Evolutionary conservation across 371 early-diverging fungal species (phyloP), one percentile per base, ranked within the genome.

Genomic region (Mortierella sp.): DNA sequence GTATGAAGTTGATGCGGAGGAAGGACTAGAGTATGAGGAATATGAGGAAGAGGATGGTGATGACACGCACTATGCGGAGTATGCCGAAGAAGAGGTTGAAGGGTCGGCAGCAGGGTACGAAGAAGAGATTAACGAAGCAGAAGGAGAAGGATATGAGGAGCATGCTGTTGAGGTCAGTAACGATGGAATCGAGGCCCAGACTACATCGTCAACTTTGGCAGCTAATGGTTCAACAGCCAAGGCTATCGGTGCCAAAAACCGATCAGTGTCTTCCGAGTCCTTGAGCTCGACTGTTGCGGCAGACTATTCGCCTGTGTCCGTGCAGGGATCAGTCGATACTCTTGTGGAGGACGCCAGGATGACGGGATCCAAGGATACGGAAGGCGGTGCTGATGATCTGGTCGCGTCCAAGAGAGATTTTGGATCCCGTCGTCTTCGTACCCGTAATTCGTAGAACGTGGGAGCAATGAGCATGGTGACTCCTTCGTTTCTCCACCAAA

Each of bases 341-440:
- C 47, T 75, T 21, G 75, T 75, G 48, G 75, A 65, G 50, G 75
- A 75, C 10, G 47, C 65, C 60, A 60, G 28, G 14, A 60, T 60
- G 60, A 26, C 16, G 31, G 60, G 28, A 60, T 28, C 60, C 31
- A 60, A 28, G 14, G 28, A 63, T 6, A 6, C 4, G 63, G 34
- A 21, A 3, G 60, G 1, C 48, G 26, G 45, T 48, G 26, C 31
- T 8, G 72, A 28, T 6, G 50, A n/a, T 26, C 3, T 48, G 45
- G 60, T 14, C 60, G 60, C 26, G 28, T 58, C 75, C 28, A 50
- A 50, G 68, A 65, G 48, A 38, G 65, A 34, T 3, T 34, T 14
- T 52, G 50, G 65, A 11, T 34, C 75, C 8, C 75, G 75, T 31
- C 75, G 75, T 50, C 75, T 75, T 28, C 75, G 75, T 26, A 48